Evolutionary conservation across 202 grass and related monocot genomes (phyloP).

Genomic region (Setaria viridis): DNA sequence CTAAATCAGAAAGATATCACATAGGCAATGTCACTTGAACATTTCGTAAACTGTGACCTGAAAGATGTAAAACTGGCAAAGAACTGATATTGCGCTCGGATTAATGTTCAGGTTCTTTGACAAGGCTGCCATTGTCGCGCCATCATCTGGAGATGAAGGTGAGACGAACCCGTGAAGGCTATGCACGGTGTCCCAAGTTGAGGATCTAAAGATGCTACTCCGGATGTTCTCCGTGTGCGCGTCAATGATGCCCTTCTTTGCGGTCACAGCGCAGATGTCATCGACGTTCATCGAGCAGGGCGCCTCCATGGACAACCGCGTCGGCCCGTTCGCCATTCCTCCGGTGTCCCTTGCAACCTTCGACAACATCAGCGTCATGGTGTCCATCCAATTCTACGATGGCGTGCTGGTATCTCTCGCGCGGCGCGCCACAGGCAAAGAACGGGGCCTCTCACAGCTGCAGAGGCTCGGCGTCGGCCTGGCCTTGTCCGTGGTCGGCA

Average conservation of each 20-base stretch:
- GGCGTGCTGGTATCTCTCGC: conserved; percentile 47
- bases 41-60: too few species aligned
- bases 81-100: too few species aligned
- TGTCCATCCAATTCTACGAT: conserved; percentile 62
- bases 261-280: conserved; percentile 45
- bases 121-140: not conserved
- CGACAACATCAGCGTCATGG: conserved; percentile 49
- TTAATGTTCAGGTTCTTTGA: not conserved
- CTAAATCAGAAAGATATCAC: too few species aligned
- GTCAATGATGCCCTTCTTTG: conserved; percentile 42
- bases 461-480: conserved; percentile 62
- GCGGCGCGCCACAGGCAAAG: conserved; percentile 53
- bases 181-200: too few species aligned
- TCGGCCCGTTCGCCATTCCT: conserved; percentile 36
- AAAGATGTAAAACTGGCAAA: too few species aligned
- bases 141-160: not conserved
- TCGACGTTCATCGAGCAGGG: conserved; percentile 66
- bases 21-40: too few species aligned
- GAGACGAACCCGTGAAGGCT: conserved; percentile 25
- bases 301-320: conserved; percentile 6
- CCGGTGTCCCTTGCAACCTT: conserved; percentile 49
- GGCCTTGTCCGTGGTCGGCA: conserved; percentile 41
- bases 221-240: too few species aligned
- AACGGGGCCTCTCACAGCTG: conserved; percentile 58
- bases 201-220: too few species aligned